Base-by-base conservation (phyloP, 2,329 filamentous ascomycete species). In the Alternaria ventricosa region DNA sequence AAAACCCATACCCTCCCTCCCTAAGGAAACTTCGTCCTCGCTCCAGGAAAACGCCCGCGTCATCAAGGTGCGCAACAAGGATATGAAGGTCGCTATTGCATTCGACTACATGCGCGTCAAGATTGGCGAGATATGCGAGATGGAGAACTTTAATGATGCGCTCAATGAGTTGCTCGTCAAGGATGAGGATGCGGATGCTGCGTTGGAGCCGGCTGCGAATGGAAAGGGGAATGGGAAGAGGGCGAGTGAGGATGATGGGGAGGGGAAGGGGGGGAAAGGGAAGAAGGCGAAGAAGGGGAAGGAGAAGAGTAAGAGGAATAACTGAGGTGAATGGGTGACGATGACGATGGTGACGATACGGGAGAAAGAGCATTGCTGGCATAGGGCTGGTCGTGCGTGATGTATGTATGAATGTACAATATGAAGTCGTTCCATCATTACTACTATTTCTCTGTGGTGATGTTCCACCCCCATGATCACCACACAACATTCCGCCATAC, bases 21-120 rank as follows among this genome's bases (percentile, higher is more conserved):
- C 66, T 22, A 53, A 57, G 15, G 65, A 73, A 13, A 9, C 53
- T 1, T 67, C 66, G 0, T 60, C 60, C 2, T 53, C 49, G 30
- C 13, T 67, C 6, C 56, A 57, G 7, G 67, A 71, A 4, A 66
- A 73, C 33, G 74, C 74, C 45, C 68, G 71, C 25, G 69, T 79
- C 71, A 79, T 84, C 15, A 78, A 77, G 44, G 65, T 77, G 6
- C 78, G 80, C 30, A 81, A 78, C 6, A 81, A 80, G 20, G 84
- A 88, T 64, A 86, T 89, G 82, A 88, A 89, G 43, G 87, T 93
- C 15, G 84, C 92, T 61, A 86, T 94, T 60, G 92, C 90, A 2
- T 93, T 93, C 78, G 92, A 96, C 75, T 89, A 92, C 69, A 95
- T 95, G 92, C 83, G 87, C 6, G 87, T 94, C 44, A 88, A 85